Percentiles rank a stretch among this genome's conserved stretches.
Conservation (phyloP, 108 stramenopile species). For the Cyclotella baltica region DNA sequence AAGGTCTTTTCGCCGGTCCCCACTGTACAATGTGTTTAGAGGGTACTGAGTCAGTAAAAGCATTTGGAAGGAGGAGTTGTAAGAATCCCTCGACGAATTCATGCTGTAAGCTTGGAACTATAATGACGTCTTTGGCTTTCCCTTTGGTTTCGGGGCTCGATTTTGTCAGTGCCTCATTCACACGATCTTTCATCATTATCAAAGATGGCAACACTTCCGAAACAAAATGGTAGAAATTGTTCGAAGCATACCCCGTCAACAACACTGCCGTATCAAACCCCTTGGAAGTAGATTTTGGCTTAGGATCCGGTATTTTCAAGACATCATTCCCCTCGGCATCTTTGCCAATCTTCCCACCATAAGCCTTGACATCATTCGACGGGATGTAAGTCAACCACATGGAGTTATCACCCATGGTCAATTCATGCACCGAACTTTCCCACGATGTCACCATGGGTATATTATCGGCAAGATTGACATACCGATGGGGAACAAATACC, state of each 20-base stretch:
- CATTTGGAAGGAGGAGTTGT: slow-evolving; percentile 21
- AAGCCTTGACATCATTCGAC: slow-evolving; percentile 13
- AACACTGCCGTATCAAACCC: slow-evolving; percentile 23
- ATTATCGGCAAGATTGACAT: slow-evolving; percentile 30
- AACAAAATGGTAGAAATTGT: slow-evolving; percentile 39
- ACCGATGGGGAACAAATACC: slow-evolving; percentile 33
- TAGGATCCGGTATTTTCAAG: slow-evolving; percentile 34
- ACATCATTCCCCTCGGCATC: slow-evolving; percentile 21
- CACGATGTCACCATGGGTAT: slow-evolving; percentile 37
- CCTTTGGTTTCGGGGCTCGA: not conserved
- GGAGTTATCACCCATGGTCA: slow-evolving; percentile 21
- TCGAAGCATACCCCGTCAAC: slow-evolving; percentile 24
- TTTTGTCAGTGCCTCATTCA: not conserved
- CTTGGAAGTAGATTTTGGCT: slow-evolving; percentile 2
- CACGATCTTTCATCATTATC: slow-evolving; percentile 30
- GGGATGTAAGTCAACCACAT: slow-evolving; percentile 31
- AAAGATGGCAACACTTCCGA: slow-evolving; percentile 34
- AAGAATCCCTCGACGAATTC: slow-evolving; percentile 41
- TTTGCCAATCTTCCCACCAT: slow-evolving; percentile 21
- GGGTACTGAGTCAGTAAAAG: not conserved
- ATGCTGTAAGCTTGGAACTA: slow-evolving; percentile 33
- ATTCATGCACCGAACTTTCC: slow-evolving; percentile 13
- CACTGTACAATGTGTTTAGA: slow-evolving; percentile 22
- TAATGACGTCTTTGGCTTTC: slow-evolving; percentile 18
- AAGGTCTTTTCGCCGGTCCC: slow-evolving; percentile 18